These are phyloP conservation scores for Cordyceps farinosa DNA, from an alignment of 2,329 filamentous ascomycete species.

Conservation along the genomic window DNA sequence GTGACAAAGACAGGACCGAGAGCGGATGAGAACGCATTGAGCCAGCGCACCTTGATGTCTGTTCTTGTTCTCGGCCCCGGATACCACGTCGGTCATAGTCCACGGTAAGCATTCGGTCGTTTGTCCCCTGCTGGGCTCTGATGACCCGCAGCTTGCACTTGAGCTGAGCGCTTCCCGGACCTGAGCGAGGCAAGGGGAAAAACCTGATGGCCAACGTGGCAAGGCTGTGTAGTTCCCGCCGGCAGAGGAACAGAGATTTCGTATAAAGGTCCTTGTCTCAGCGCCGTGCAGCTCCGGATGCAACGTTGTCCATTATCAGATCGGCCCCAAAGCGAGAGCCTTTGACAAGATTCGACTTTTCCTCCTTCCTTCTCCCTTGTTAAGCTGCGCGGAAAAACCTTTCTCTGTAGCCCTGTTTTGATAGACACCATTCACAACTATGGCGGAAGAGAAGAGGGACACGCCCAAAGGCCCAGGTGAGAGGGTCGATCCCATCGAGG, in stretches of 20 bases:
- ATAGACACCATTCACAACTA: neutral
- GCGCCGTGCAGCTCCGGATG: slow-evolving; percentile 2
- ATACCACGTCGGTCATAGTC: neutral
- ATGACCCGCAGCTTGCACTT: neutral
- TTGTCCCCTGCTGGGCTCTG: neutral
- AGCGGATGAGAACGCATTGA: neutral
- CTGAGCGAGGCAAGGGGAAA: neutral
- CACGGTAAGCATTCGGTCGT: neutral
- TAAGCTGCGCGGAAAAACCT: too few relatives aligned
- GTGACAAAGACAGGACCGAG: neutral
- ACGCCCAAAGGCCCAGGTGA: neutral
- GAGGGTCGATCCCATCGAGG: neutral
- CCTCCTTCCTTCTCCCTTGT: neutral
- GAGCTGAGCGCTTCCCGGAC: neutral
- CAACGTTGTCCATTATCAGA: neutral
- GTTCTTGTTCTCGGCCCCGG: neutral
- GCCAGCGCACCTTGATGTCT: slow-evolving; percentile 11
- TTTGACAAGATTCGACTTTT: neutral
- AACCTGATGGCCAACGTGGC: neutral
- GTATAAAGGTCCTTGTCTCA: slow-evolving; percentile 8
- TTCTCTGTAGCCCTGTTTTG: neutral
- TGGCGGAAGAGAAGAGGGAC: neutral
- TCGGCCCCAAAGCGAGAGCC: neutral
- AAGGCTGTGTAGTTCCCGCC: neutral
- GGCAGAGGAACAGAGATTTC: neutral